Percentiles rank a stretch among this genome's conserved stretches.
Evolutionary conservation across 257 asterid genomes (phyloP).

Genomic region (Solanum commersonii): DNA sequence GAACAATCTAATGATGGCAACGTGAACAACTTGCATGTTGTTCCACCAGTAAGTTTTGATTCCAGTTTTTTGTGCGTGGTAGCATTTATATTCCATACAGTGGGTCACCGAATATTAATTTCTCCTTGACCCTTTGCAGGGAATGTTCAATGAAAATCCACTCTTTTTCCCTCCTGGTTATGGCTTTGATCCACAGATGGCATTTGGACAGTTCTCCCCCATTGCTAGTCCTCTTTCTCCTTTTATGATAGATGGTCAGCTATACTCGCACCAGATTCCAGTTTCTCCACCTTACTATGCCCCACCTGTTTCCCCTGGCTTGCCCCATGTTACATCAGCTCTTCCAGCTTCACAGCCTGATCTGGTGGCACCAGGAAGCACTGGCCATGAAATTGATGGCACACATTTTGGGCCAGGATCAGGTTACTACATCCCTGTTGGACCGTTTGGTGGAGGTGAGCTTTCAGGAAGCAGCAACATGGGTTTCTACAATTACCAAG

Average conservation of each 20-base stretch:
- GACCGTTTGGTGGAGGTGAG: slow-evolving; percentile 78
- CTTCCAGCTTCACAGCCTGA: slow-evolving; percentile 70
- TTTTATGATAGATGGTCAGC: slow-evolving; percentile 89
- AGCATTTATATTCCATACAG: slow-evolving; percentile 5
- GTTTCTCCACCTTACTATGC: slow-evolving; percentile 64
- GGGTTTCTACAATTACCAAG: slow-evolving; percentile 73
- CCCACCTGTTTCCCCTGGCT: slow-evolving; percentile 80
- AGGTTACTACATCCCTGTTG: slow-evolving; percentile 79
- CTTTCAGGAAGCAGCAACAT: slow-evolving; percentile 61
- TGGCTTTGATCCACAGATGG: slow-evolving; percentile 89
- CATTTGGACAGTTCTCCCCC: slow-evolving; percentile 91
- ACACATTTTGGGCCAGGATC: slow-evolving; percentile 69
- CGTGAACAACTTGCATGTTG: slow-evolving; percentile 77
- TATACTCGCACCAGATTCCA: slow-evolving; percentile 81
- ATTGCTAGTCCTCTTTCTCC: slow-evolving; percentile 82
- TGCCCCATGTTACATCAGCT: slow-evolving; percentile 61
- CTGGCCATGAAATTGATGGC: slow-evolving; percentile 78
- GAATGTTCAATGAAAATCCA: slow-evolving; percentile 79
- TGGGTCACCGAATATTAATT: slow-evolving; percentile 5
- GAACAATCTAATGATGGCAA: slow-evolving; percentile 71
- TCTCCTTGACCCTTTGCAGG: slow-evolving; percentile 39
- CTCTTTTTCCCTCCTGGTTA: slow-evolving; percentile 69
- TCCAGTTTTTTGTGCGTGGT: background rate
- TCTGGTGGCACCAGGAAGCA: slow-evolving; percentile 51
- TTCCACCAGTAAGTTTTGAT: slow-evolving; percentile 62